Conservation (phyloP, 1,139 yeast species). For the Pichia sp. region DNA sequence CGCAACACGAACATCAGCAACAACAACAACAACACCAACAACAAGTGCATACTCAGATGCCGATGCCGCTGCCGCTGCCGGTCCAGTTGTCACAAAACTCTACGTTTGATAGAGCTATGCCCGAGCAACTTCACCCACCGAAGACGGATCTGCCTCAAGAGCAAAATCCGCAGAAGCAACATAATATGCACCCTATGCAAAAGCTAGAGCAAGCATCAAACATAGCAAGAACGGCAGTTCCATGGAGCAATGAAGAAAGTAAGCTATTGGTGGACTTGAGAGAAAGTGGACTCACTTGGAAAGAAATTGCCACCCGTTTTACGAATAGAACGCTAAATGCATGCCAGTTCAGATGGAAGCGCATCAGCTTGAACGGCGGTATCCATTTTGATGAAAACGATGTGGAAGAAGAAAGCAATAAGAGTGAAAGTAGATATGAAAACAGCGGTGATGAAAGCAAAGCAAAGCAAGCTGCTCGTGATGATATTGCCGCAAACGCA, state of each 20-base stretch:
- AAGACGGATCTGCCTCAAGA: too few species aligned
- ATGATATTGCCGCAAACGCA: neutral
- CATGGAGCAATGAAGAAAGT: slow-evolving; percentile 72
- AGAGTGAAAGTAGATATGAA: neutral
- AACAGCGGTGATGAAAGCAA: neutral
- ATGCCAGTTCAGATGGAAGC: slow-evolving; percentile 75
- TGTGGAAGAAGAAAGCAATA: neutral
- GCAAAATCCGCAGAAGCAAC: too few species aligned
- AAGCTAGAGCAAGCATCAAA: neutral
- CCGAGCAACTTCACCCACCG: too few species aligned
- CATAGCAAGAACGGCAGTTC: slow-evolving; percentile 27
- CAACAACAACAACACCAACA: slow-evolving; percentile 2
- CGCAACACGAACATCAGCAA: neutral
- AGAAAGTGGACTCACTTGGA: slow-evolving; percentile 71
- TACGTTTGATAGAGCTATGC: too few species aligned
- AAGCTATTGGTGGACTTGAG: slow-evolving; percentile 60
- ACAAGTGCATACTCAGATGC: neutral
- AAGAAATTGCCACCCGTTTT: slow-evolving; percentile 65
- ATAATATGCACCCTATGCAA: neutral
- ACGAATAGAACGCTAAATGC: slow-evolving; percentile 70
- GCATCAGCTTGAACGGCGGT: slow-evolving; percentile 28
- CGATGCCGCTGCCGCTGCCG: too few species aligned
- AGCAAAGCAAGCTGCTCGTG: neutral
- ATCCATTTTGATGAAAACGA: slow-evolving; percentile 1
- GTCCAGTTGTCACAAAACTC: too few species aligned